Evolutionary conservation across 805 yeast genomes (phyloP).

Genomic region (Candida maesae): DNA sequence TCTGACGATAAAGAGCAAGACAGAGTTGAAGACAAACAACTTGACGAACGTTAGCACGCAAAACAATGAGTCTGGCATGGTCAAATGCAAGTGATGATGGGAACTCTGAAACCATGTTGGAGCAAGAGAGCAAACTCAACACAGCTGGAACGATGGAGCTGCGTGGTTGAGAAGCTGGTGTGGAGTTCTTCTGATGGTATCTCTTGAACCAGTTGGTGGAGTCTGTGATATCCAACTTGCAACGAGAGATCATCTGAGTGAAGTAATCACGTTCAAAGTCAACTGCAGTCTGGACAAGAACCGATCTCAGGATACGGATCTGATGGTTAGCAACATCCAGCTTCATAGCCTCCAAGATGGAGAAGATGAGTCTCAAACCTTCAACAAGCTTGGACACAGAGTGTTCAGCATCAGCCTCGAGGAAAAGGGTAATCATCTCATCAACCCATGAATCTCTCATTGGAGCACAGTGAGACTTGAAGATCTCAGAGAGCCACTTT

Average conservation of each 20-base stretch:
- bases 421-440: slow-evolving; percentile 55
- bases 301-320: slow-evolving; percentile 79
- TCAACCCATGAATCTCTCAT: slow-evolving; percentile 91
- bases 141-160: slow-evolving; percentile 48
- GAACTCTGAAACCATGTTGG: slow-evolving; percentile 76
- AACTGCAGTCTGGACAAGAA: slow-evolving; percentile 78
- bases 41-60: slow-evolving; percentile 84
- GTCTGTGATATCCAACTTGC: slow-evolving; percentile 27
- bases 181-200: slow-evolving; percentile 14
- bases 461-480: slow-evolving; percentile 92
- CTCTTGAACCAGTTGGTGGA: slow-evolving; percentile 25
- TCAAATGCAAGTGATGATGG: slow-evolving; percentile 84
- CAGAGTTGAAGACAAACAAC: slow-evolving; percentile 77
- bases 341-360: slow-evolving; percentile 90
- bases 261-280: slow-evolving; percentile 84
- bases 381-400: slow-evolving; percentile 52
- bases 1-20: slow-evolving; percentile 65
- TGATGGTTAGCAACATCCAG: slow-evolving; percentile 94
- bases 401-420: slow-evolving; percentile 34
- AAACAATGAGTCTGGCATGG: slow-evolving; percentile 68
- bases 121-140: slow-evolving; percentile 65
- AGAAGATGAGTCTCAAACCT: slow-evolving; percentile 73
- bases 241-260: slow-evolving; percentile 60
- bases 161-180: slow-evolving; percentile 27
- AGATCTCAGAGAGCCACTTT: slow-evolving; percentile 68